These are phyloP conservation scores for Gossypium bickii DNA, from an alignment of 345 rosid species.

Conservation along the genomic window DNA sequence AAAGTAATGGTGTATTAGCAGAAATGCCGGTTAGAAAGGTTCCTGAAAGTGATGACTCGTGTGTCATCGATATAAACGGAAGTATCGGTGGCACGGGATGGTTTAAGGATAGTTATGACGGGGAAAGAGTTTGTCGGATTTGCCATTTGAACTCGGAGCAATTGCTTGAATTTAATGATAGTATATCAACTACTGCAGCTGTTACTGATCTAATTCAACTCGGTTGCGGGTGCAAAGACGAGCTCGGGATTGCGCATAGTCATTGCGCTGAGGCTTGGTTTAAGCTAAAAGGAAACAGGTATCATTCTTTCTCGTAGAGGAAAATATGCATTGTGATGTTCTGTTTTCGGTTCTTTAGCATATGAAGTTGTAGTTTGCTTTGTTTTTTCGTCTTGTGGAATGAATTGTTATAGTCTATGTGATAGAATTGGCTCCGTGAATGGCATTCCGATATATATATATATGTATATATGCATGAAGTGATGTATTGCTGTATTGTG, in stretches of 20 bases:
- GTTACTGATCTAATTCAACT: conserved; percentile 54
- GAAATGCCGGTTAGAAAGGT: conserved; percentile 29
- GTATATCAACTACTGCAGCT: conserved; percentile 13
- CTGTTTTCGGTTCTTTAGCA: neutral
- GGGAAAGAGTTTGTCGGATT: conserved; percentile 74
- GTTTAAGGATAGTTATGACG: conserved; percentile 31
- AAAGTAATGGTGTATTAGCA: conserved; percentile 14
- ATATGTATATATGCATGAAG: no score
- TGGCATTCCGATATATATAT: no score
- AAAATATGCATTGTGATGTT: neutral
- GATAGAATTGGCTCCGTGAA: no score
- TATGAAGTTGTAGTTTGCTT: neutral
- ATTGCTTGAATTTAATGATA: conserved; percentile 22
- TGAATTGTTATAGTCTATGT: neutral
- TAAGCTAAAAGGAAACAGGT: conserved; percentile 91
- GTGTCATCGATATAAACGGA: conserved; percentile 40
- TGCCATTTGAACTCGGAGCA: conserved; percentile 79
- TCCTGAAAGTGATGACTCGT: conserved; percentile 27
- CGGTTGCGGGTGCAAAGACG: conserved; percentile 94
- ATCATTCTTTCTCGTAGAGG: neutral
- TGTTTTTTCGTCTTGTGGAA: no score
- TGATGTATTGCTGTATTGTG: no score
- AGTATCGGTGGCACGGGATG: conserved; percentile 24
- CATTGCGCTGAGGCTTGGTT: conserved; percentile 95
- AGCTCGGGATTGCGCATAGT: conserved; percentile 71